Conservation (phyloP, 2,329 filamentous ascomycete genomes). For the Colletotrichum sp. region DNA sequence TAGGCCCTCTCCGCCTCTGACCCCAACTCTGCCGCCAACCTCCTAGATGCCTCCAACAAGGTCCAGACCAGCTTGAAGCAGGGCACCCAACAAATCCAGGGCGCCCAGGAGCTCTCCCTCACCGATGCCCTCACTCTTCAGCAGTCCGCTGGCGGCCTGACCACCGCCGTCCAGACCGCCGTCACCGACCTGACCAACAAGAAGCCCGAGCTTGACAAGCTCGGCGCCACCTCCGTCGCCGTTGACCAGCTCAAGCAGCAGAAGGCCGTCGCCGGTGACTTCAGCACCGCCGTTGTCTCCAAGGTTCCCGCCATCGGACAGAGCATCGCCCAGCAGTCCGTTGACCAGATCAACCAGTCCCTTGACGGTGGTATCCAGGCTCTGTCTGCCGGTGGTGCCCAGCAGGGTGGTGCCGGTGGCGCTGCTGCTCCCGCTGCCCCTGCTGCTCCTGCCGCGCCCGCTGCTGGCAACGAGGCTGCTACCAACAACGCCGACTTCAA, state of each 20-base stretch:
- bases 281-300: slow-evolving; percentile 29
- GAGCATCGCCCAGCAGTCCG: slow-evolving; percentile 29
- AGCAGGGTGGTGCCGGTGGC: background rate
- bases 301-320: slow-evolving; percentile 32
- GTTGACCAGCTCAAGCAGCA: slow-evolving; percentile 28
- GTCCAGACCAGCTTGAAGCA: slow-evolving; percentile 22
- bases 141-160: slow-evolving; percentile 24
- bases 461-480: background rate
- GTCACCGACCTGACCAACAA: slow-evolving; percentile 26
- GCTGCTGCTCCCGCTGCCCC: slow-evolving; percentile 2
- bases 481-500: background rate
- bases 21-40: slow-evolving; percentile 49
- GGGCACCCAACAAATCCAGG: slow-evolving; percentile 30
- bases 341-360: slow-evolving; percentile 26
- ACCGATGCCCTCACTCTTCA: slow-evolving; percentile 26
- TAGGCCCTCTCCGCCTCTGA: slow-evolving; percentile 46
- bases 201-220: slow-evolving; percentile 30
- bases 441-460: background rate
- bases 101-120: slow-evolving; percentile 26
- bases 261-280: slow-evolving; percentile 22
- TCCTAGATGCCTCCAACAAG: slow-evolving; percentile 27
- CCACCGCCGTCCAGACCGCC: slow-evolving; percentile 25
- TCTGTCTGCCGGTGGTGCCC: slow-evolving; percentile 3
- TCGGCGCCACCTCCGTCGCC: slow-evolving; percentile 28
- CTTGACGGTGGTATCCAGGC: slow-evolving; percentile 26